Percentiles rank a stretch among this genome's conserved stretches.
phyloP scores from a whole-genome alignment of 768 basidiomycete species.

The Mycena polygramma region DNA sequence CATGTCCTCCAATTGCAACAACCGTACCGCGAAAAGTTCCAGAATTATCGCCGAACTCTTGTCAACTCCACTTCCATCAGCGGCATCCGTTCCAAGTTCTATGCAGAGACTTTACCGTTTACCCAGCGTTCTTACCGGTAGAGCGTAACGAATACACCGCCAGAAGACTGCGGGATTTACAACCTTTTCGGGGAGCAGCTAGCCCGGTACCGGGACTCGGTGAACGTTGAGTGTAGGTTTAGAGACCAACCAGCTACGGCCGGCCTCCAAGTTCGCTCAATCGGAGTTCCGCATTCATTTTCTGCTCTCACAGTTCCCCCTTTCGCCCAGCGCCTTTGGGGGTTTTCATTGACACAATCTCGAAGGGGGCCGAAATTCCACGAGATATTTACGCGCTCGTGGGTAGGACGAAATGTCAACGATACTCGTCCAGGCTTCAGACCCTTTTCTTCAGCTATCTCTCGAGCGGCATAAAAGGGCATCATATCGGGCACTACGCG shows the following conservation, averaged over 20 bases:
- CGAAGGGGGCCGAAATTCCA: constrained; percentile 1
- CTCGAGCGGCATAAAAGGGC: background rate
- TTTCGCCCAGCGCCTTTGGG: background rate
- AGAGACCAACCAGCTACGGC: background rate
- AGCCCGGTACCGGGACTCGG: background rate
- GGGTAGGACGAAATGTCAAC: background rate
- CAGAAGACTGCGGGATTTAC: background rate
- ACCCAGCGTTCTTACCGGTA: background rate
- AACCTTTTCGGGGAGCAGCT: background rate
- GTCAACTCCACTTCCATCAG: background rate
- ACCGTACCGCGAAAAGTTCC: background rate
- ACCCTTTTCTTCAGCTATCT: background rate
- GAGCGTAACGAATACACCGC: background rate
- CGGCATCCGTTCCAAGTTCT: background rate
- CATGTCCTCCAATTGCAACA: background rate
- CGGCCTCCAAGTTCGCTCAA: background rate
- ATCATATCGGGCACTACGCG: background rate
- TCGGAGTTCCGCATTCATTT: constrained; percentile 1
- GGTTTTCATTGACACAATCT: constrained; percentile 15
- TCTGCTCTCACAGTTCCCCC: constrained; percentile 5
- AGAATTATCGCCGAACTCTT: background rate
- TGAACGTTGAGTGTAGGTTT: background rate
- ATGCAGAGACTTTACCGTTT: background rate
- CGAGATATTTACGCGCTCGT: constrained; percentile 6
- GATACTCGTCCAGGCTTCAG: no score